Evolutionary conservation across 768 basidiomycete species (phyloP).

Genomic region (Leccinum pellstonianum): DNA sequence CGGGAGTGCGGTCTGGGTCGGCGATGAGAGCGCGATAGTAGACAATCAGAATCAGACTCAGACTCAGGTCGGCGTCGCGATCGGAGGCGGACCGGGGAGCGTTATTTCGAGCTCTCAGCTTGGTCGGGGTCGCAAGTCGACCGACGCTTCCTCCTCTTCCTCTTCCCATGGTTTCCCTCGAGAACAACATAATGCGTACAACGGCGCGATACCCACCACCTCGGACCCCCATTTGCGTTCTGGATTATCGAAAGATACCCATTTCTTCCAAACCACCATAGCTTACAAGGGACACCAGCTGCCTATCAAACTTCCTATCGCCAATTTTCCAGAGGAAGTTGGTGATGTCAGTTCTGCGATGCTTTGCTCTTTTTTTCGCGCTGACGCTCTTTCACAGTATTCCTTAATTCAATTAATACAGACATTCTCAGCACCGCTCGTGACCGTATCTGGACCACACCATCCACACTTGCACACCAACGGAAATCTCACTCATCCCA

Average conservation of each 20-base stretch:
- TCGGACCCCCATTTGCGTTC: constrained; percentile 49
- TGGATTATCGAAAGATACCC: constrained; percentile 78
- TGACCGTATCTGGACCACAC: constrained; percentile 64
- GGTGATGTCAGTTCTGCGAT: constrained; percentile 74
- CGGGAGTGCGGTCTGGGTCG: constrained; percentile 83
- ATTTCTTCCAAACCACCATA: constrained; percentile 87
- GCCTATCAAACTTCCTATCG: constrained; percentile 88
- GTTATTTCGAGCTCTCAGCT: constrained; percentile 44
- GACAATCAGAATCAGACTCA: constrained; percentile 26
- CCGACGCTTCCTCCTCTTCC: constrained; percentile 65
- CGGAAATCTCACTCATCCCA: constrained; percentile 86
- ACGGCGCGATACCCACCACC: constrained; percentile 39
- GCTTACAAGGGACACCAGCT: constrained; percentile 79
- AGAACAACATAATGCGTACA: constrained; percentile 38
- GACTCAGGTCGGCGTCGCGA: constrained; percentile 33
- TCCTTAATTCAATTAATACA: constrained; percentile 89
- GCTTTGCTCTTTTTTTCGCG: neutral
- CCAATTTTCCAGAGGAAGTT: constrained; percentile 91
- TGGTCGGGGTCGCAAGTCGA: constrained; percentile 58
- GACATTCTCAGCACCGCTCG: constrained; percentile 64
- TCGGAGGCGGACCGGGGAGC: constrained; percentile 48
- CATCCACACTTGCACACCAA: constrained; percentile 95
- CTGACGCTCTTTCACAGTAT: constrained; percentile 51
- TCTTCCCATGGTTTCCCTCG: constrained; percentile 55
- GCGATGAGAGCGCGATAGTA: constrained; percentile 62